Evolutionary conservation across 495 filamentous ascomycete genomes (phyloP).

Genomic region (Lophiostoma macrostomum): DNA sequence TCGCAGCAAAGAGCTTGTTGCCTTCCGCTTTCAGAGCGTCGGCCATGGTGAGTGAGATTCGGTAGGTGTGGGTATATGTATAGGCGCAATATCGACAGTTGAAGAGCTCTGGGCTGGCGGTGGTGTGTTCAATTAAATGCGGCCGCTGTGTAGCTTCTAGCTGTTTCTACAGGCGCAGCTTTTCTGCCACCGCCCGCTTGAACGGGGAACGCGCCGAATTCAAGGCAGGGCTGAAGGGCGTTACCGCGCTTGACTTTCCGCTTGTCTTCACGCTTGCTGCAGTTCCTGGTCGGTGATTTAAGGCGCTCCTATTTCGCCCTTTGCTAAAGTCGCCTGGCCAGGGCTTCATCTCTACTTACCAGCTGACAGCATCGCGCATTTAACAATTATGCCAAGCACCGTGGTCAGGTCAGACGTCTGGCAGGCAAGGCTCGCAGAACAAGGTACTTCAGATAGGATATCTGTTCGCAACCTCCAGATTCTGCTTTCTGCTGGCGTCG

Average conservation of each 20-base stretch:
- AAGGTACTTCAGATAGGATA: slow-evolving; percentile 29
- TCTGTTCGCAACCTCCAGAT: slow-evolving; percentile 52
- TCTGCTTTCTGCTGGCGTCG: slow-evolving; percentile 44
- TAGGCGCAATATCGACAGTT: background rate
- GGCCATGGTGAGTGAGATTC: slow-evolving; percentile 40
- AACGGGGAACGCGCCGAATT: slow-evolving; percentile 15
- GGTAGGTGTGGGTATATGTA: background rate
- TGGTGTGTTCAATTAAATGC: slow-evolving; percentile 29
- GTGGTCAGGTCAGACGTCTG: no score
- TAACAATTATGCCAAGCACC: no score
- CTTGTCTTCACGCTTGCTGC: background rate
- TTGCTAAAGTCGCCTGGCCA: no score
- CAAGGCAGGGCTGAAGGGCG: slow-evolving; percentile 26
- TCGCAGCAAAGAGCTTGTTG: slow-evolving; percentile 95
- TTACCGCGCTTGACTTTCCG: background rate
- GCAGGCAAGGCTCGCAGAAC: background rate
- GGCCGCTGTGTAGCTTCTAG: slow-evolving; percentile 17
- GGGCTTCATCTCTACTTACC: no score
- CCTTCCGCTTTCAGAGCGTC: slow-evolving; percentile 83
- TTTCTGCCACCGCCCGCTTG: slow-evolving; percentile 1
- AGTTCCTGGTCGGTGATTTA: background rate
- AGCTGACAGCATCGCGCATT: no score
- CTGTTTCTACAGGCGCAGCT: slow-evolving; percentile 30
- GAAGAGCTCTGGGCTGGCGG: slow-evolving; percentile 3
- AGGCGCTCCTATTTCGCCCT: no score